Evolutionary conservation across 768 basidiomycete genomes (phyloP).

Genomic region (Suillus paluster): DNA sequence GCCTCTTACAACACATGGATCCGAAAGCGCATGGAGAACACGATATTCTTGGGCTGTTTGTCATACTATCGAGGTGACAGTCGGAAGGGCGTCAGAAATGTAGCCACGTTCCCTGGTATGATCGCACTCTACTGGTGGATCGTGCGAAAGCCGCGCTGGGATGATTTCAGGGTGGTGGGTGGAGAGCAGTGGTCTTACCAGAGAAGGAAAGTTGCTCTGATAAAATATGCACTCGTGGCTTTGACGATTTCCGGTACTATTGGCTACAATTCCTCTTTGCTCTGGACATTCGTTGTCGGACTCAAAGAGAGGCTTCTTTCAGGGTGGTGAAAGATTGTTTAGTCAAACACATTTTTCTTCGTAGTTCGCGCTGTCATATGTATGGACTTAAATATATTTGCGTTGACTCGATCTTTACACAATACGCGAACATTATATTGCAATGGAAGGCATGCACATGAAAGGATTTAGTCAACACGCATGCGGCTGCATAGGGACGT

Average conservation of each 20-base stretch:
- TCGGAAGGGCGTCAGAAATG: constrained; percentile 36
- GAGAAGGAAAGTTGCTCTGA: constrained; percentile 25
- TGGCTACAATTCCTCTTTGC: not conserved
- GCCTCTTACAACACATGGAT: constrained; percentile 57
- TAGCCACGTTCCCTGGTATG: constrained; percentile 59
- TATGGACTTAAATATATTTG: too few species aligned
- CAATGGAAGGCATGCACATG: not conserved
- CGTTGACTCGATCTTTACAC: too few species aligned
- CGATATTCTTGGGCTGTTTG: constrained; percentile 57
- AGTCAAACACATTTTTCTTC: not conserved
- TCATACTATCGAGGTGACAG: constrained; percentile 53
- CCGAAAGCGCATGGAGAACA: constrained; percentile 47
- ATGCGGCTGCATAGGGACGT: constrained; percentile 3
- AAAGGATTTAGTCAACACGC: not conserved
- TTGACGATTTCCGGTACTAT: constrained; percentile 14
- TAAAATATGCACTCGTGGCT: constrained; percentile 27
- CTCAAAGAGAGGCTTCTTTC: constrained; percentile 1
- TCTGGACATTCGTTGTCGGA: not conserved
- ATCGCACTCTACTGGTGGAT: constrained; percentile 58
- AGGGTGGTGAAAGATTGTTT: not conserved
- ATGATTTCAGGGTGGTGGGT: constrained; percentile 45
- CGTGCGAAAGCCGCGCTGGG: constrained; percentile 45
- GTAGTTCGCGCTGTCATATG: not conserved
- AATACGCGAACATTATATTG: not conserved
- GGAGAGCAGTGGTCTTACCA: constrained; percentile 42